Evolutionary conservation across 345 rosid genomes (phyloP), one percentile per base, ranked within the genome.

Genomic region (Reutealis trisperma): DNA sequence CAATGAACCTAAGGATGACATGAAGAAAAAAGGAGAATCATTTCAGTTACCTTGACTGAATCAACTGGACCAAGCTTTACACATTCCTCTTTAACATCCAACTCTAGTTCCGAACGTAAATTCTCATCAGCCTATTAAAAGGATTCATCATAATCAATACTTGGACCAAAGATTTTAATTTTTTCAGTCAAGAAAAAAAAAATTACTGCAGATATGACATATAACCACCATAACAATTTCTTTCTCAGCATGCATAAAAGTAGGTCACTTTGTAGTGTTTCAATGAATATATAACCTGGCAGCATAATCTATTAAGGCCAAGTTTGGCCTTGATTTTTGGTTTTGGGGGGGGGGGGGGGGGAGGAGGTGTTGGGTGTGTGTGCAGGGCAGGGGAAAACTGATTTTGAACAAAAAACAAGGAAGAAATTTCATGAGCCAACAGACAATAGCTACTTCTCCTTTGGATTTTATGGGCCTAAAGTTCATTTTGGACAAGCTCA

Each of bases 1-100:
- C 44, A 69, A 6, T 60, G 11, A n/a, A 18, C 37, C 5, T 42
- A 1, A 0, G 10, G 2, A 2, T 18, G n/a, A 61, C 5, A 44
- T 25, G 13, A 1, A 32, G 51, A 52, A 30, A 60, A 19, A 5
- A 8, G 49, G 24, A 65, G 37, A 63, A 25, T 47, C 22, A 71
- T 61, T 67, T 77, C 27, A 42, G 47, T 74, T 79, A 93, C 99
- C 97, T 96, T 96, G 76, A 96, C 88, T 1, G 85, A 88, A 67
- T 94, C 96, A 69, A 91, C 73, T 12, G 94, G 97, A 75, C 97
- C 98, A 75, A 94, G 87, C 83, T 94, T 96, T 73, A 24, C 62
- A 72, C 97, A 94, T 85, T 96, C 99, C 77, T 89, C 98, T 86
- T 80, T 83, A 81, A 94, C 87, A 80, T 94, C 99, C 60, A 84